Percentiles rank a stretch among this genome's conserved stretches.
Evolutionary conservation across 768 basidiomycete species (phyloP).

Genomic region (Clitopilus hobsonii): DNA sequence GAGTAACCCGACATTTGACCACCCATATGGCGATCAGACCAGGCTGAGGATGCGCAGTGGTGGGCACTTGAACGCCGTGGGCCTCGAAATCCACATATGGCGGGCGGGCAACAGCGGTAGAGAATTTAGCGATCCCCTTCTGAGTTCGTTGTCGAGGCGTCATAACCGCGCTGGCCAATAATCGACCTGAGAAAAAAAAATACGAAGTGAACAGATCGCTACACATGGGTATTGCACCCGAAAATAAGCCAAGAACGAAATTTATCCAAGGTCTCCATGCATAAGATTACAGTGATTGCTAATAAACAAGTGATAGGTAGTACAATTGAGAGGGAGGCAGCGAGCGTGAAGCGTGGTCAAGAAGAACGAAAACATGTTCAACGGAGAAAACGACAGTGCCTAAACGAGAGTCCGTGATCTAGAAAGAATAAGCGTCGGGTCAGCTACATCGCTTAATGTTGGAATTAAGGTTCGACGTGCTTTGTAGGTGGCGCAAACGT

Average conservation of each 20-base stretch:
- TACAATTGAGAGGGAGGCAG: neutral
- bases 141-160: too few relatives aligned
- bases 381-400: too few relatives aligned
- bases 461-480: conserved; percentile 7
- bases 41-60: too few relatives aligned
- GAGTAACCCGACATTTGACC: neutral
- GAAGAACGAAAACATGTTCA: neutral
- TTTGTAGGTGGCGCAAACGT: conserved; percentile 13
- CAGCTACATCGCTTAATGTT: conserved; percentile 1
- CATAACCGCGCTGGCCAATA: too few relatives aligned
- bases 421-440: neutral
- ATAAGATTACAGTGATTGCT: neutral
- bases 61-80: too few relatives aligned
- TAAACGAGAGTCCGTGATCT: neutral
- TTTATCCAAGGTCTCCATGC: neutral
- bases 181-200: neutral
- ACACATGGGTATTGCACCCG: too few relatives aligned
- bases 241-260: neutral
- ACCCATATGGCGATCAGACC: neutral
- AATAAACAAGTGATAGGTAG: neutral
- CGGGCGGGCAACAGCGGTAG: too few relatives aligned
- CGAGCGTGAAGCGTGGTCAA: neutral
- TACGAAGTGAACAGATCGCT: neutral
- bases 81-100: too few relatives aligned
- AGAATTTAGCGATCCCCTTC: too few relatives aligned